Evolutionary conservation across 371 early-diverging fungal species (phyloP), one percentile per base, ranked within the genome.

Genomic region (Syncephalastrum sp.): DNA sequence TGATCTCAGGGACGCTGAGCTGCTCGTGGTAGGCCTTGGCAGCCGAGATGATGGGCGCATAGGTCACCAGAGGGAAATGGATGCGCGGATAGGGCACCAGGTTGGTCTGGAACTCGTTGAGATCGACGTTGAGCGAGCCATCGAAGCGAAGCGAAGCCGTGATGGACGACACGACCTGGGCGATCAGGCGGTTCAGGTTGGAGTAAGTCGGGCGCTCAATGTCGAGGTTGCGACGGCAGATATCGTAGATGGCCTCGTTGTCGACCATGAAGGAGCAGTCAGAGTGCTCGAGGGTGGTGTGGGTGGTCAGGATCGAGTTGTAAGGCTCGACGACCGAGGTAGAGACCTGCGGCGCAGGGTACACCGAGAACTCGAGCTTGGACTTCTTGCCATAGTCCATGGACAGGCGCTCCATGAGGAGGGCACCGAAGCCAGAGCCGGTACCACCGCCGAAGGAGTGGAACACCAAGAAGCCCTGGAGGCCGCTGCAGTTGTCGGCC

Each of bases 371-470:
- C 83, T 97, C 97, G 62, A 98, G 90, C 89, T 97, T 98, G 68
- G 92, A 91, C 88, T 97, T 97, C 82, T 98, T 97, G 72, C 95
- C 95, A 77, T 93, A 97, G 83, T 97, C 97, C 48, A 89, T 87
- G 38, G 94, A 91, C 56, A 99, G 86, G 61, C 94, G 92, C 78
- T 98, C 97, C 74, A 98, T 85, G 57, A 99, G 85, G 59, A 98
- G 84, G 55, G 98, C 94, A 71, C 97, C 98, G 78, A 99, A 97
- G 71, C 99, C 99, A 56, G 97, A 96, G 61, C 99, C 99, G 59
- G 99, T 98, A 69, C 99, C 99, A 76, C 99, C 99, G 76, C 99
- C 99, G 75, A 99, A 98, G 61, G 97, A 97, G 87, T 98, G 98
- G 91, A 96, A 97, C 72, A 97, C 94, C 42, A 96, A 72, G 88